A percentile compares a stretch with the other conserved stretches of the same genome.
phyloP scores from a whole-genome alignment of 1,139 yeast species.

The Debaryomycetaceae sp. region DNA sequence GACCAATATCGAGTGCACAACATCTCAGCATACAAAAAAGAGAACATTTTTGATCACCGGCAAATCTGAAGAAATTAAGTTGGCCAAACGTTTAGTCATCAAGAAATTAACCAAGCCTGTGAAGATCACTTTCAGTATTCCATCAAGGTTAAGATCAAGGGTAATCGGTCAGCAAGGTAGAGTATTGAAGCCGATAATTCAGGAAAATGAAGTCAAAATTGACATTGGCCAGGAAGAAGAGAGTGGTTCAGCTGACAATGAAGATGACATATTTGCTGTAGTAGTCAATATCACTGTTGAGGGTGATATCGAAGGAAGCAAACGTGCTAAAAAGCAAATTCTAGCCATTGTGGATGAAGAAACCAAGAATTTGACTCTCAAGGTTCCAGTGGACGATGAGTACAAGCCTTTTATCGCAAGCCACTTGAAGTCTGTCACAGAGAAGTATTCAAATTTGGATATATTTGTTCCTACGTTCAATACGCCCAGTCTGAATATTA shows the following conservation, averaged over 20 bases:
- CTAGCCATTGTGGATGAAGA: conserved; percentile 72
- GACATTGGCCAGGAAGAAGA: conserved; percentile 59
- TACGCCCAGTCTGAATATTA: conserved; percentile 24
- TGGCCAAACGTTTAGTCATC: conserved; percentile 74
- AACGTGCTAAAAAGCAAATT: conserved; percentile 68
- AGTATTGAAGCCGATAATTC: conserved; percentile 75
- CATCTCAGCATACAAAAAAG: conserved; percentile 70
- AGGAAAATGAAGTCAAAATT: conserved; percentile 66
- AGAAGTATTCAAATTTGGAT: conserved; percentile 25
- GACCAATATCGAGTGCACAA: conserved; percentile 80
- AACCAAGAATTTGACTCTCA: conserved; percentile 55
- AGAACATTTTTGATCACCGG: conserved; percentile 89
- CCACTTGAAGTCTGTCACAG: conserved; percentile 19
- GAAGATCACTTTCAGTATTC: conserved; percentile 58
- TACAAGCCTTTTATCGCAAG: conserved; percentile 51
- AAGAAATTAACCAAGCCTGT: conserved; percentile 78
- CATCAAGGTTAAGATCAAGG: conserved; percentile 73
- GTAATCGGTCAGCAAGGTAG: conserved; percentile 91
- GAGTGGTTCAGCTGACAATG: conserved; percentile 20
- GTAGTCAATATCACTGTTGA: conserved; percentile 61
- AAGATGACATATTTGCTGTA: conserved; percentile 51
- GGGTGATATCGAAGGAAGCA: conserved; percentile 86
- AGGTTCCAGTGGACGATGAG: conserved; percentile 42
- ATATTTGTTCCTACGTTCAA: conserved; percentile 31
- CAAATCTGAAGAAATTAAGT: conserved; percentile 59